A percentile compares a stretch with the other conserved stretches of the same genome.
phyloP scores from a whole-genome alignment of 495 filamentous ascomycete species.

The Lophium mytilinum region DNA sequence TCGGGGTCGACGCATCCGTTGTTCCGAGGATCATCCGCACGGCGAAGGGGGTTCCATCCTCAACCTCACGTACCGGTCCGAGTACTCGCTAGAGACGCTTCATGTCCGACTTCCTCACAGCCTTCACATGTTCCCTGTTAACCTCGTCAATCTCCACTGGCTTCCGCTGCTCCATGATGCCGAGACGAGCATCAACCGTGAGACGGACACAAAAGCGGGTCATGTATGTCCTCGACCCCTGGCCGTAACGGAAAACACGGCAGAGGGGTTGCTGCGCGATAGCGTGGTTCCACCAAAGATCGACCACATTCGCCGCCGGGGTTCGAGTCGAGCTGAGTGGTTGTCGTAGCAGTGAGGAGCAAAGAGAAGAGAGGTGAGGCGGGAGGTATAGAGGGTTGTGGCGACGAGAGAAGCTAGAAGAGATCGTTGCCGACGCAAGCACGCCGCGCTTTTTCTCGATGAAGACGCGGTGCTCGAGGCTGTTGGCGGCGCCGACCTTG shows the following conservation, averaged over 20 bases:
- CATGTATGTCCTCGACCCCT: constrained; percentile 45
- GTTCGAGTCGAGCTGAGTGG: constrained; percentile 37
- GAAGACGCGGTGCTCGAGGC: too few species aligned
- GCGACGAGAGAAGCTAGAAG: too few species aligned
- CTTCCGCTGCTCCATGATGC: constrained; percentile 35
- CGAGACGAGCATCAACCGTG: constrained; percentile 46
- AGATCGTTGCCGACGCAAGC: too few species aligned
- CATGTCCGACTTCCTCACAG: constrained; percentile 5
- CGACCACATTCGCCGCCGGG: constrained; percentile 36
- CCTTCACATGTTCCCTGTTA: constrained; percentile 24
- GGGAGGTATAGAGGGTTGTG: too few species aligned
- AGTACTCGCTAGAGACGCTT: constrained; percentile 30
- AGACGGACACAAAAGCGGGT: constrained; percentile 44
- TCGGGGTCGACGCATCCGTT: too few species aligned
- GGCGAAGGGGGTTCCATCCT: constrained; percentile 28
- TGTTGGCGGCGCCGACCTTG: too few species aligned
- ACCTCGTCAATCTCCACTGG: constrained; percentile 28
- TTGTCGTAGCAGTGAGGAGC: too few species aligned
- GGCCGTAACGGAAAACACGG: constrained; percentile 56
- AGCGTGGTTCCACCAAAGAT: constrained; percentile 38
- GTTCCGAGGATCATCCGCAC: constrained; percentile 18
- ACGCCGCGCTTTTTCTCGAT: too few species aligned
- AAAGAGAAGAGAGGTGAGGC: too few species aligned
- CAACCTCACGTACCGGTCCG: constrained; percentile 20
- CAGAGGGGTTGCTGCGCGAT: constrained; percentile 48